A percentile compares a stretch with the other conserved stretches of the same genome.
phyloP scores from a whole-genome alignment of 2,329 filamentous ascomycete genomes.

The Pseudogymnoascus sp. region DNA sequence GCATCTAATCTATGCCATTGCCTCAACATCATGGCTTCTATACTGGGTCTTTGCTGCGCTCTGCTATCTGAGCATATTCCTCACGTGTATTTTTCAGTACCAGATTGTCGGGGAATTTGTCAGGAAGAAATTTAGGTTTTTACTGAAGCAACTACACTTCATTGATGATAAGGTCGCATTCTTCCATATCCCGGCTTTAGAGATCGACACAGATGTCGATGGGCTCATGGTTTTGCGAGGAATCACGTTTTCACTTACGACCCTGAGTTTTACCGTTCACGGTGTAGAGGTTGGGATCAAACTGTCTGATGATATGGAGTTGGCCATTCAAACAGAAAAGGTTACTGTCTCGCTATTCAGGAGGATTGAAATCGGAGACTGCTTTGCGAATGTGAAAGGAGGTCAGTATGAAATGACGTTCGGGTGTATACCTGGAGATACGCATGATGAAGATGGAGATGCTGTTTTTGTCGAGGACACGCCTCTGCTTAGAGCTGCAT shows the following conservation, averaged over 20 bases:
- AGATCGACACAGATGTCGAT: conserved; percentile 47
- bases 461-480: conserved; percentile 38
- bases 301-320: conserved; percentile 44
- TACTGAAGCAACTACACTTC: conserved; percentile 38
- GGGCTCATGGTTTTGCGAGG: conserved; percentile 47
- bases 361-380: conserved; percentile 43
- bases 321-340: conserved; percentile 44
- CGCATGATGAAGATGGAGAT: conserved; percentile 33
- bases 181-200: conserved; percentile 37
- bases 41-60: conserved; percentile 35
- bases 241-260: conserved; percentile 43
- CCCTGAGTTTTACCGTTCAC: conserved; percentile 42
- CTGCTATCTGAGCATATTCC: conserved; percentile 36
- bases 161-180: conserved; percentile 43
- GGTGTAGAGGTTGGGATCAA: conserved; percentile 48
- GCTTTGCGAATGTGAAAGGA: conserved; percentile 48
- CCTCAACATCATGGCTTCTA: conserved; percentile 46
- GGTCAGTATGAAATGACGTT: conserved; percentile 45
- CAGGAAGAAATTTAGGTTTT: conserved; percentile 31
- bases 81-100: conserved; percentile 43
- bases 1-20: conserved; percentile 40
- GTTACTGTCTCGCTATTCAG: conserved; percentile 42
- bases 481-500: conserved; percentile 39
- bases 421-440: conserved; percentile 31
- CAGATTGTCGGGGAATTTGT: conserved; percentile 14